Evolutionary conservation across 352 stramenopile genomes (phyloP).

Genomic region (Paralagenidium karlingii): DNA sequence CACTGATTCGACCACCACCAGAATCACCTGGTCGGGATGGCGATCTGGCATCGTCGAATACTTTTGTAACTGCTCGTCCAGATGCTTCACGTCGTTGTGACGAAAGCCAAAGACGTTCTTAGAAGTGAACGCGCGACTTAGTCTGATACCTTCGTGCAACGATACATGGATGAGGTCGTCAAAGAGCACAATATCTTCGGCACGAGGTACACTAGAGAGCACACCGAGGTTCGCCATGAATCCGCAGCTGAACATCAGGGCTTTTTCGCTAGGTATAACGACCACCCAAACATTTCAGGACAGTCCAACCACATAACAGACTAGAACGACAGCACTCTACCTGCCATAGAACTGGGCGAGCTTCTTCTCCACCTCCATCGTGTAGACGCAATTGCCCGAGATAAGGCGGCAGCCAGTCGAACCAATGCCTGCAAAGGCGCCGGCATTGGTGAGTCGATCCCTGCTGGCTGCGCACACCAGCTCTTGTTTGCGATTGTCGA

Average conservation of each 20-base stretch:
- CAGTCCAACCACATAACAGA: no score
- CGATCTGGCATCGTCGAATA: neutral
- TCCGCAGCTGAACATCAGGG: slow-evolving; percentile 94
- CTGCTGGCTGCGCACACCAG: no score
- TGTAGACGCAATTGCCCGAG: slow-evolving; percentile 85
- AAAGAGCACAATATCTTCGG: slow-evolving; percentile 87
- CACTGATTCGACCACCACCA: slow-evolving; percentile 94
- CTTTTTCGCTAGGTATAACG: slow-evolving; percentile 16
- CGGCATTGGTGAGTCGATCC: no score
- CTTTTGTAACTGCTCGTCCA: slow-evolving; percentile 25
- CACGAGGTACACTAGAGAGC: slow-evolving; percentile 82
- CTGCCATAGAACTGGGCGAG: slow-evolving; percentile 82
- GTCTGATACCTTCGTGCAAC: slow-evolving; percentile 87
- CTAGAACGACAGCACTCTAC: slow-evolving; percentile 13
- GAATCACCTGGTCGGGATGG: no score
- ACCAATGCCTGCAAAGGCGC: slow-evolving; percentile 16
- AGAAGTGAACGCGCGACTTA: slow-evolving; percentile 59
- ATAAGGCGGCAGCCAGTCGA: slow-evolving; percentile 93
- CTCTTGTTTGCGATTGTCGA: slow-evolving; percentile 28
- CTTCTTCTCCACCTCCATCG: slow-evolving; percentile 80
- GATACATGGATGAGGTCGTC: slow-evolving; percentile 97
- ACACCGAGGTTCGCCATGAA: slow-evolving; percentile 95
- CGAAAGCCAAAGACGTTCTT: slow-evolving; percentile 45
- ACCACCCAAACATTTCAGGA: no score
- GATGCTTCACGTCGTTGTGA: slow-evolving; percentile 87